A percentile compares a stretch with the other conserved stretches of the same genome.
These are phyloP conservation scores for Pseudoperonospora humuli DNA, from an alignment of 352 stramenopile species.

Conservation along the genomic window DNA sequence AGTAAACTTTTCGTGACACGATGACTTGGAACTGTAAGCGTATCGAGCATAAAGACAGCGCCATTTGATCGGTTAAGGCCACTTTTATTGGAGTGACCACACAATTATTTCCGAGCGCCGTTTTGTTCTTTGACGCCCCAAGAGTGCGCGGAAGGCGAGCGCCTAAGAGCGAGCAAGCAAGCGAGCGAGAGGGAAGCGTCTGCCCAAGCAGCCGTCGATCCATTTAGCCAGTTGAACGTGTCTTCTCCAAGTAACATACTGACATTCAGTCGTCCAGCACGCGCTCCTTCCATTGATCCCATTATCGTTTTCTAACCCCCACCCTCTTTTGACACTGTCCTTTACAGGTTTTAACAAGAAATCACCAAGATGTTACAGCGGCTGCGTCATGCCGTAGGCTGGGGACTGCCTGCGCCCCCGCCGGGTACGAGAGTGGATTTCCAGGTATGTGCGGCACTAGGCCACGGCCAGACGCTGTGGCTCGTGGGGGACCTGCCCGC, in stretches of 20 bases:
- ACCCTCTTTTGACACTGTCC: not conserved
- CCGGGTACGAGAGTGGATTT: slow-evolving; percentile 73
- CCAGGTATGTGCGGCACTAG: slow-evolving; percentile 64
- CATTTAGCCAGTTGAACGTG: not conserved
- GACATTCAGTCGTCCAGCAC: not conserved
- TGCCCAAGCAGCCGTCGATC: too few relatives aligned
- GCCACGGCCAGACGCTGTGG: slow-evolving; percentile 75
- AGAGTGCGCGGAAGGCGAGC: not conserved
- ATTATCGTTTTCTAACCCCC: not conserved
- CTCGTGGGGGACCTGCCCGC: slow-evolving; percentile 67
- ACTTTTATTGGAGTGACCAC: not conserved
- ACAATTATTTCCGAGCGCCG: slow-evolving; percentile 7
- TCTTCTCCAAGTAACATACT: not conserved
- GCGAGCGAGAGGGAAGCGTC: not conserved
- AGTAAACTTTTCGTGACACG: not conserved
- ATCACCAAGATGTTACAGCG: slow-evolving; percentile 59
- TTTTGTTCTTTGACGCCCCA: slow-evolving; percentile 12
- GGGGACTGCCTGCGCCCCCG: slow-evolving; percentile 48
- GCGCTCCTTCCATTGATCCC: too few relatives aligned
- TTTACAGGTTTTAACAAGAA: slow-evolving; percentile 5
- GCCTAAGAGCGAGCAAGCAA: not conserved
- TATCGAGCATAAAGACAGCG: not conserved
- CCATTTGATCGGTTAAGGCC: not conserved
- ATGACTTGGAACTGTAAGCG: not conserved
- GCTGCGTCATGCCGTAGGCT: slow-evolving; percentile 70